Evolutionary conservation across 371 early-diverging fungal species (phyloP), one percentile per base, ranked within the genome.

Genomic region (Mortierella sp.): DNA sequence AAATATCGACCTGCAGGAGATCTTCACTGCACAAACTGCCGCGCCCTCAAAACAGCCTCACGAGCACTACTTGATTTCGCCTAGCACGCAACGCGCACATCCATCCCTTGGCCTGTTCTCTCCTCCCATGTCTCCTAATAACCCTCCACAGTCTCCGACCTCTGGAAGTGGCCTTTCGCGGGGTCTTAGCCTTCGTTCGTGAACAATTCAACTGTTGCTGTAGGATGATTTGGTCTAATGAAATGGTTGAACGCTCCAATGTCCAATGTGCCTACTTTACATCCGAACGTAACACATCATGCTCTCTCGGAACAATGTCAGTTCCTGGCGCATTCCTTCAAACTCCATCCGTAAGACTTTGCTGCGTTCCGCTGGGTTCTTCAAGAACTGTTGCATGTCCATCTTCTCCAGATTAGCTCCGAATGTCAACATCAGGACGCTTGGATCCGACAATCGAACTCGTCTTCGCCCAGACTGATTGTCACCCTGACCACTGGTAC

Each of bases 81-180:
- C 63, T 0, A 57, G 51, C 34, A 39, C 40, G 3, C 61, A 67
- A 45, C 67, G 63, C 13, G 74, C 74, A 14, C 52, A 73, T 50
- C 74, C 74, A 0, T 51, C 74, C 34, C 41, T 67, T 47, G 74
- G 67, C 1, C 56, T 73, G 3, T 53, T 19, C 24, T 73, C 74
- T 6, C 74, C 74, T 25, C 67, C 74, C 2, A 53, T 47, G 67
- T 63, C 74, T 0, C 74, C 74, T 5, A 39, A 61, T 21, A 49
- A 48, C 21, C 56, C 47, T 29, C 34, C 13, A 17, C 31, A 7
- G n/a, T 8, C 39, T 6, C 19, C 48, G 24, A 41, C 51, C 0
- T 21, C 39, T 17, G 52, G 27, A 16, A 50, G 43, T 34, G 48
- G 44, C 16, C 50, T 71, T 24, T 60, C 52, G 60, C 71, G 48